Percentiles rank a stretch among this genome's conserved stretches.
Conservation (phyloP, 257 asterid genomes). For the Solanum piurae region DNA sequence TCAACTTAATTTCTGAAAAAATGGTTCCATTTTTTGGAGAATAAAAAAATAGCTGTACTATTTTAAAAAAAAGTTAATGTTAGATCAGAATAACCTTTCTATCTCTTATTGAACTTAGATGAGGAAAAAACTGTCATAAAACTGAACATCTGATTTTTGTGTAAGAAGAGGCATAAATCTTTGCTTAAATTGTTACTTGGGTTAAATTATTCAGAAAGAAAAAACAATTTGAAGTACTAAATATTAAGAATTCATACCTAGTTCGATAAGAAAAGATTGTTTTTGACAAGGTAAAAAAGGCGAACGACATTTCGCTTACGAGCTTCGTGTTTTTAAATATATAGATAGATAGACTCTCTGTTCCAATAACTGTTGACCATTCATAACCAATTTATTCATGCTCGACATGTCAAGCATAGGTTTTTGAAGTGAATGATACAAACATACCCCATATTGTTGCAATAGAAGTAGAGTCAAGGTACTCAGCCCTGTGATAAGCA, state of each 20-base stretch:
- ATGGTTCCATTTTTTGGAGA: not conserved
- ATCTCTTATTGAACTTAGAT: not conserved
- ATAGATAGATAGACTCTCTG: not conserved
- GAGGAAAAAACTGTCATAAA: not conserved
- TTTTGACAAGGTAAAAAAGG: not conserved
- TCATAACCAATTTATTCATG: not conserved
- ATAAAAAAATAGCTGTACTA: not conserved
- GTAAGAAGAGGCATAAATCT: not conserved
- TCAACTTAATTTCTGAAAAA: not conserved
- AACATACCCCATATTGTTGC: conserved; percentile 92
- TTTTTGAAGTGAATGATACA: not conserved
- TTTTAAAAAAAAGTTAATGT: not conserved
- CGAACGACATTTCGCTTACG: not conserved
- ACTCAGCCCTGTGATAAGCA: conserved; percentile 91
- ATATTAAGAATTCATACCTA: not conserved
- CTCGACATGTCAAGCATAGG: not conserved
- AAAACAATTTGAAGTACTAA: not conserved
- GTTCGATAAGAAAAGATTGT: not conserved
- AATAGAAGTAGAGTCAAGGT: conserved; percentile 68
- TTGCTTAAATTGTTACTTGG: not conserved
- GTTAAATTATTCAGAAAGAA: not conserved
- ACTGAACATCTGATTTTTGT: not conserved
- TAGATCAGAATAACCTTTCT: not conserved
- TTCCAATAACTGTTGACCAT: not conserved
- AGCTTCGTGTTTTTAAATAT: not conserved